phyloP scores from a whole-genome alignment of 169 alveolate species.

The Theileria orientalis region DNA sequence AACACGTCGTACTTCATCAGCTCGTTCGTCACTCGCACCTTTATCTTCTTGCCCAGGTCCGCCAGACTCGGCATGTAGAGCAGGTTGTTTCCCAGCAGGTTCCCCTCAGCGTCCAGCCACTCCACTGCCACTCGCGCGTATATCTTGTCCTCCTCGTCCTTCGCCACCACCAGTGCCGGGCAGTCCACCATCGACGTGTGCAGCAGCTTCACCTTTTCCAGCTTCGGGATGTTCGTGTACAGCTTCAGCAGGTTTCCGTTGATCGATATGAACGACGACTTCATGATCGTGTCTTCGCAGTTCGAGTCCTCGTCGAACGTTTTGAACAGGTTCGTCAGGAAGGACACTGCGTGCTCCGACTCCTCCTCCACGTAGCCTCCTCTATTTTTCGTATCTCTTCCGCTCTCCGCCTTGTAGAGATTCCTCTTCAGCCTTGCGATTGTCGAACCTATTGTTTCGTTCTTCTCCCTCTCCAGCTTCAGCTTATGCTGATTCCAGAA shows the following conservation, averaged over 20 bases:
- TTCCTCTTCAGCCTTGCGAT: conserved; percentile 45
- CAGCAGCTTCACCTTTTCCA: conserved; percentile 26
- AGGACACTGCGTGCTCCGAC: conserved; percentile 14
- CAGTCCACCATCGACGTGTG: conserved; percentile 47
- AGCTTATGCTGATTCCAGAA: conserved; percentile 32
- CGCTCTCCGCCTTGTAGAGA: conserved; percentile 16
- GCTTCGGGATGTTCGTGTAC: conserved; percentile 20
- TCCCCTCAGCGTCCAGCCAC: conserved; percentile 39
- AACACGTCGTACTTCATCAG: conserved; percentile 28
- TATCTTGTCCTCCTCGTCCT: conserved; percentile 22
- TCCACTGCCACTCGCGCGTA: conserved; percentile 23
- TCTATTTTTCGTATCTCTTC: not conserved
- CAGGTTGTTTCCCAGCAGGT: conserved; percentile 12
- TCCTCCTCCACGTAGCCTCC: not conserved
- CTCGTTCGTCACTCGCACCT: conserved; percentile 33
- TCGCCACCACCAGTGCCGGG: conserved; percentile 27
- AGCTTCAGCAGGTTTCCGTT: conserved; percentile 41
- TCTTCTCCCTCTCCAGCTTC: conserved; percentile 40
- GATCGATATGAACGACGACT: conserved; percentile 39
- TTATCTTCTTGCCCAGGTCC: conserved; percentile 11
- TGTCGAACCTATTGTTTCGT: conserved; percentile 22
- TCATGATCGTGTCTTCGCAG: conserved; percentile 18
- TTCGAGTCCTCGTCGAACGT: conserved; percentile 23
- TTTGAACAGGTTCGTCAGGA: conserved; percentile 42
- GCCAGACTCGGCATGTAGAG: conserved; percentile 22